A percentile compares a stretch with the other conserved stretches of the same genome.
Evolutionary conservation across 2,329 filamentous ascomycete genomes (phyloP).

Genomic region (Fusarium vanettenii): DNA sequence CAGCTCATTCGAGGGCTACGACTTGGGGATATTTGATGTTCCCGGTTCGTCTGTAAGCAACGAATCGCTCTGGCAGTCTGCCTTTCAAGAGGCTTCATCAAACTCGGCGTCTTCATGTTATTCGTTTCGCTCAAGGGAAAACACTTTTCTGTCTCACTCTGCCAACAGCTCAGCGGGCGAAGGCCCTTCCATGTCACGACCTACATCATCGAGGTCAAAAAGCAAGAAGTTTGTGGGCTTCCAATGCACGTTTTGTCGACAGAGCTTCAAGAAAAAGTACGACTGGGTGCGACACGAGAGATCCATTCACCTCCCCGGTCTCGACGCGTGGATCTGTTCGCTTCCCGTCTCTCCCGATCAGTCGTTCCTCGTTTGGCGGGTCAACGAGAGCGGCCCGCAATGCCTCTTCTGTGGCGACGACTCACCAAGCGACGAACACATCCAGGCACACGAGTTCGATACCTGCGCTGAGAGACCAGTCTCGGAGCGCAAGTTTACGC

Average conservation of each 20-base stretch:
- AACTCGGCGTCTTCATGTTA: slow-evolving; percentile 45
- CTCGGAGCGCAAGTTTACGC: slow-evolving; percentile 55
- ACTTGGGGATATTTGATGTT: slow-evolving; percentile 39
- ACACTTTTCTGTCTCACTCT: slow-evolving; percentile 31
- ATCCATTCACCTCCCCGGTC: slow-evolving; percentile 58
- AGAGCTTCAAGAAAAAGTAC: slow-evolving; percentile 54
- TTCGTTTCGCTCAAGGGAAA: slow-evolving; percentile 33
- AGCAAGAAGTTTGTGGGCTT: slow-evolving; percentile 43
- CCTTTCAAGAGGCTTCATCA: slow-evolving; percentile 37
- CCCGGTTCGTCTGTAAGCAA: slow-evolving; percentile 47
- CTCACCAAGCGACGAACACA: slow-evolving; percentile 50
- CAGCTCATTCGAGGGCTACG: slow-evolving; percentile 32
- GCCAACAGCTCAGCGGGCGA: slow-evolving; percentile 37
- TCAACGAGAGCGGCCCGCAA: slow-evolving; percentile 56
- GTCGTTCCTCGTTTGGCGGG: slow-evolving; percentile 60
- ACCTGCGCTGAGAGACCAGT: slow-evolving; percentile 61
- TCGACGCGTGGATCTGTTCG: slow-evolving; percentile 62
- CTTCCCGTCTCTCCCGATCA: slow-evolving; percentile 49
- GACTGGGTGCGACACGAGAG: slow-evolving; percentile 62
- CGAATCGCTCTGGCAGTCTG: slow-evolving; percentile 43
- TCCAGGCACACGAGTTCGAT: slow-evolving; percentile 55
- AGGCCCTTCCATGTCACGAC: slow-evolving; percentile 19
- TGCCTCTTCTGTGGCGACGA: slow-evolving; percentile 54
- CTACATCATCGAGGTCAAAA: slow-evolving; percentile 22
- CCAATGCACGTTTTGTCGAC: slow-evolving; percentile 53